Base-by-base conservation (phyloP, 768 basidiomycete species). In the Zangia roseola region DNA sequence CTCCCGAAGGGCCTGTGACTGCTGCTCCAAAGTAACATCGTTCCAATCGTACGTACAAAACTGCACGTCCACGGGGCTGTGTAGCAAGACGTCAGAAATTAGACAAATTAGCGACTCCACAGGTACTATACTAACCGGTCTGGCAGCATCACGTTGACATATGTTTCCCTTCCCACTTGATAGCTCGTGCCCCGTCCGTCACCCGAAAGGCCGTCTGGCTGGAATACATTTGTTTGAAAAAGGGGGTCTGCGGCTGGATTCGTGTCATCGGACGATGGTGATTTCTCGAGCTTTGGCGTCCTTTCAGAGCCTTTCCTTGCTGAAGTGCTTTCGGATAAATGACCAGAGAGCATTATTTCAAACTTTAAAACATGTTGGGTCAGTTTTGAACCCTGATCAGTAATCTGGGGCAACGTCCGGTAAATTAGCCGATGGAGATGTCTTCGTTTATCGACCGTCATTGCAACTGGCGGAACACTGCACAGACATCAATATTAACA, bases 31-130 rank as follows among this genome's bases (percentile, higher is more conserved):
- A 1, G 59, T 19, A 14, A 78, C 42, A 6, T 50, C 21, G n/a
- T 49, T 54, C 37, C 61, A 63, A 42, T 73, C 67, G 25, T 71
- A 69, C 20, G 73, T 58, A 24, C 74, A 69, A 45, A 87, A 68
- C 25, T 74, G 80, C 28, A 84, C 57, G 58, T 87, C 84, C 71
- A 83, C 73, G 12, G 80, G 74, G 20, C 83, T 84, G 50, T 44
- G 42, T 25, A 8, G 20, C 30, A 43, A 37, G 36, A 37, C 28
- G 37, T 57, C 40, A 58, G 45, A 14, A 28, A n/a, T n/a, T n/a
- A n/a, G n/a, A n/a, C n/a, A n/a, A 42, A 25, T 20, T 19, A 35
- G 33, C 9, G n/a, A 30, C 31, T 33, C 31, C 34, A 37, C 19
- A 7, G n/a, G 46, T 28, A 26, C 17, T 16, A 38, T 17, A 57